Conservation (phyloP, 768 basidiomycete genomes). For the Dacryopinax spathularia region DNA sequence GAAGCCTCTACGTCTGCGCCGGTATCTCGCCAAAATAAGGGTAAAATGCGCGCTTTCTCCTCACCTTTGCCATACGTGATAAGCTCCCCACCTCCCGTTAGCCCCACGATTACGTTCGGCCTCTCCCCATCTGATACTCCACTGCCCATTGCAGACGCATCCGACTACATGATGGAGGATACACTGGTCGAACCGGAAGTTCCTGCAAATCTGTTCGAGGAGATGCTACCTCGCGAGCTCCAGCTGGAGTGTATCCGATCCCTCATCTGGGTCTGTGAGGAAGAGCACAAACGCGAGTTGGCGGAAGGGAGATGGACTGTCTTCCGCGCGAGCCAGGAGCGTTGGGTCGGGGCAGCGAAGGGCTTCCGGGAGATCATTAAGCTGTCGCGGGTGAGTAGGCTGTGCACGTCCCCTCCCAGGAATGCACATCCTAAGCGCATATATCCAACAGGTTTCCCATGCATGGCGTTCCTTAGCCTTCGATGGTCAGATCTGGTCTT, state of each 20-base stretch:
- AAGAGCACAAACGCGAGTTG: slow-evolving; percentile 37
- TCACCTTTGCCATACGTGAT: not conserved
- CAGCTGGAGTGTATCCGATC: slow-evolving; percentile 43
- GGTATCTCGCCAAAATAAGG: not conserved
- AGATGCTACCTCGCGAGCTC: slow-evolving; percentile 52
- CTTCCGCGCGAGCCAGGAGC: slow-evolving; percentile 36
- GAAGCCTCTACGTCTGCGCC: not conserved
- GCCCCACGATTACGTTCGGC: not conserved
- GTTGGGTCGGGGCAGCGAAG: slow-evolving; percentile 62
- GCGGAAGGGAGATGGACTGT: slow-evolving; percentile 44
- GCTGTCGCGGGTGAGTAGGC: slow-evolving; percentile 53
- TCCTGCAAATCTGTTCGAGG: slow-evolving; percentile 6
- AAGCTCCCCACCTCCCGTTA: not conserved
- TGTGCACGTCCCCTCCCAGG: not conserved
- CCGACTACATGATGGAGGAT: not conserved
- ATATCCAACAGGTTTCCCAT: slow-evolving; percentile 48
- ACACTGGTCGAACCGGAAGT: not conserved
- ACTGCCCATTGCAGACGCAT: not conserved
- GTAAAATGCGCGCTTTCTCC: not conserved
- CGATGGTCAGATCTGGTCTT: slow-evolving; percentile 77
- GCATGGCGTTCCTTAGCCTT: slow-evolving; percentile 59
- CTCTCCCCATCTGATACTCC: not conserved
- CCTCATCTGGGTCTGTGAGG: slow-evolving; percentile 44
- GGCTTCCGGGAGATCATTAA: slow-evolving; percentile 67
- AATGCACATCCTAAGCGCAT: slow-evolving; percentile 7